phyloP scores from a whole-genome alignment of 2,329 filamentous ascomycete species.

The Pseudogymnoascus sp. region DNA sequence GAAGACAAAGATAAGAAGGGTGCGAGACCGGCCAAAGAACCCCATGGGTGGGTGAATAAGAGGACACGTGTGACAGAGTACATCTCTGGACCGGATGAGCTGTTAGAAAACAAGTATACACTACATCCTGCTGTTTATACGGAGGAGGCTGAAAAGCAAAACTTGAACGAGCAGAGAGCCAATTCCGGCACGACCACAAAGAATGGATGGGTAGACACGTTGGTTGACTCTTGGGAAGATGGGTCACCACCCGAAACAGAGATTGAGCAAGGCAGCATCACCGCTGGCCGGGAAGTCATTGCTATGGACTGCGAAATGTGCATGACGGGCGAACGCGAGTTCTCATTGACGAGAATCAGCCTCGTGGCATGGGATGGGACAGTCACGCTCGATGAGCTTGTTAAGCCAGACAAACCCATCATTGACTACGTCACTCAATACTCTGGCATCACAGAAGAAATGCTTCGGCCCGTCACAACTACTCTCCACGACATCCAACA shows the following conservation, averaged over 20 bases:
- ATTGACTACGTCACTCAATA: conserved; percentile 83
- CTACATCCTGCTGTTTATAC: conserved; percentile 71
- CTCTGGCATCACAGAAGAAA: conserved; percentile 85
- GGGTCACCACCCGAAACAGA: conserved; percentile 61
- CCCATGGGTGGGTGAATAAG: conserved; percentile 63
- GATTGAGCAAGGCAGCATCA: conserved; percentile 74
- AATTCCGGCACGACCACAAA: conserved; percentile 39
- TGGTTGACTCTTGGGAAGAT: conserved; percentile 58
- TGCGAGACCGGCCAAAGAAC: conserved; percentile 54
- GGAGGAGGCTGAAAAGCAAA: conserved; percentile 46
- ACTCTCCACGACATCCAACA: conserved; percentile 76
- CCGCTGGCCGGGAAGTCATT: conserved; percentile 69
- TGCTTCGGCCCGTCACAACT: conserved; percentile 77
- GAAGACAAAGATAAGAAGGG: conserved; percentile 58
- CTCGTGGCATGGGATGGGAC: conserved; percentile 79
- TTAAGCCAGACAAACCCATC: conserved; percentile 84
- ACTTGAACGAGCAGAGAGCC: conserved; percentile 47
- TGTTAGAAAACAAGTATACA: conserved; percentile 76
- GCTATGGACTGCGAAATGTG: conserved; percentile 98
- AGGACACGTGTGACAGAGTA: conserved; percentile 79
- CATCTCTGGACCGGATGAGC: conserved; percentile 62
- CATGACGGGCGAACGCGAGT: conserved; percentile 70
- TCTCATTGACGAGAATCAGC: conserved; percentile 83
- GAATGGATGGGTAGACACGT: conserved; percentile 77
- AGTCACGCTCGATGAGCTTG: conserved; percentile 78